Base-by-base conservation (phyloP, 768 basidiomycete genomes). In the Thelephora ganbajun region DNA sequence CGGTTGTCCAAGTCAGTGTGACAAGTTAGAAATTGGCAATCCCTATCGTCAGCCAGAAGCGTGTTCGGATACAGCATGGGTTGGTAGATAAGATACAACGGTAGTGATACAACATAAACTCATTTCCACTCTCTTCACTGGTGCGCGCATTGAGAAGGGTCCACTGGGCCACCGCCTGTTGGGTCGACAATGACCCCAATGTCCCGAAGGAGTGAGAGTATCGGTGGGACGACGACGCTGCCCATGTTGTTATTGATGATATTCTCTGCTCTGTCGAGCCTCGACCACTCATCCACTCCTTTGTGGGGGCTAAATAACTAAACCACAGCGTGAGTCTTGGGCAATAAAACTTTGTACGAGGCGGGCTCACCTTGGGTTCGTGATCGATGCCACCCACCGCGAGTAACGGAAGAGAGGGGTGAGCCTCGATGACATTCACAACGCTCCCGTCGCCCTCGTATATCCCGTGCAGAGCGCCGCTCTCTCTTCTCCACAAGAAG, bases 321-420 rank as follows among this genome's bases (percentile, higher is more conserved):
- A 39, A 18, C 26, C 18, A 18, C 6, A 9, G 18, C 2, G 34
- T 6, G n/a, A 37, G 16, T 34, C 9, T 12, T 44, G 39, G 37
- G 51, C 54, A 33, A 20, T 42, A 18, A 41, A 11, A 39, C 39
- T 20, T 37, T 5, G 19, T 33, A 16, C n/a, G 7, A 22, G 12
- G 13, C 35, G 13, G 16, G 39, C 64, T 51, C 49, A 84, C 85
- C 72, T 94, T 93, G 43, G 92, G 73, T 9, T 86, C 87, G 11
- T 70, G 66, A 56, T 93, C 91, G 44, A 94, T 91, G 1, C 91
- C 91, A 59, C 83, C 86, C 39, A 84, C 80, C 3, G 89, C 88
- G n/a, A 90, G 60, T 18, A 93, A 63, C 0, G 90, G 89, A 13
- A 91, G 64, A 37, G 76, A 71, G 0, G 90, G 69, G 54, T 93